Evolutionary conservation across 225 moss, liverwort and hornwort species (phyloP).

Genomic region (Bryum argenteum): DNA sequence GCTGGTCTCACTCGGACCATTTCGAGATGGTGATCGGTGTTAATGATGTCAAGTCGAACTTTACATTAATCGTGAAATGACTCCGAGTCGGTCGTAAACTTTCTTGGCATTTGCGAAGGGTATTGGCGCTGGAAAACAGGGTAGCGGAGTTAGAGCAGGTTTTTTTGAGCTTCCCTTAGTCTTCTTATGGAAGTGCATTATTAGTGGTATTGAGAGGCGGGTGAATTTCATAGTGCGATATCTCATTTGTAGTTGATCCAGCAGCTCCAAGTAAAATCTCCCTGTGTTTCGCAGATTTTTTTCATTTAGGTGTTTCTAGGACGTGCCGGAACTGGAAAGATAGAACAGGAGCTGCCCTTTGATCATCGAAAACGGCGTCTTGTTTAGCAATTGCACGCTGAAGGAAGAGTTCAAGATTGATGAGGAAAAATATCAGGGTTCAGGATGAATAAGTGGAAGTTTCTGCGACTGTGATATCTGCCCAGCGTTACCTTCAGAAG

Average conservation of each 20-base stretch:
- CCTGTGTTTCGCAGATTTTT: background rate
- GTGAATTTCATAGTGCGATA: slow-evolving; percentile 14
- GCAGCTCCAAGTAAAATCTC: background rate
- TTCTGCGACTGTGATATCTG: background rate
- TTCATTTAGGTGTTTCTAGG: slow-evolving; percentile 1
- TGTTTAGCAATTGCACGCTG: background rate
- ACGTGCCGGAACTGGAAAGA: background rate
- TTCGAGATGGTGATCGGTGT: slow-evolving; percentile 12
- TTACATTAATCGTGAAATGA: background rate
- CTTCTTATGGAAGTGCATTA: background rate
- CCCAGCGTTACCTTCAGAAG: slow-evolving; percentile 6
- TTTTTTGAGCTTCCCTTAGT: background rate
- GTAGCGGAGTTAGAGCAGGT: background rate
- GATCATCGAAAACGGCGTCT: background rate
- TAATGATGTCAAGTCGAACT: background rate
- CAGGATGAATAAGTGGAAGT: background rate
- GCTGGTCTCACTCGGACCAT: background rate
- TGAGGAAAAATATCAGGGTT: slow-evolving; percentile 3
- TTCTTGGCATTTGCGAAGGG: slow-evolving; percentile 10
- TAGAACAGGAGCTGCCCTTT: background rate
- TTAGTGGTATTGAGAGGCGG: slow-evolving; percentile 1
- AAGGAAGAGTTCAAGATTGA: slow-evolving; percentile 17
- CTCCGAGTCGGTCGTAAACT: background rate
- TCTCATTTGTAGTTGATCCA: background rate
- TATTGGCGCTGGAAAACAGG: slow-evolving; percentile 1